phyloP scores from a whole-genome alignment of 2,329 filamentous ascomycete genomes.

The Alternaria sp. region DNA sequence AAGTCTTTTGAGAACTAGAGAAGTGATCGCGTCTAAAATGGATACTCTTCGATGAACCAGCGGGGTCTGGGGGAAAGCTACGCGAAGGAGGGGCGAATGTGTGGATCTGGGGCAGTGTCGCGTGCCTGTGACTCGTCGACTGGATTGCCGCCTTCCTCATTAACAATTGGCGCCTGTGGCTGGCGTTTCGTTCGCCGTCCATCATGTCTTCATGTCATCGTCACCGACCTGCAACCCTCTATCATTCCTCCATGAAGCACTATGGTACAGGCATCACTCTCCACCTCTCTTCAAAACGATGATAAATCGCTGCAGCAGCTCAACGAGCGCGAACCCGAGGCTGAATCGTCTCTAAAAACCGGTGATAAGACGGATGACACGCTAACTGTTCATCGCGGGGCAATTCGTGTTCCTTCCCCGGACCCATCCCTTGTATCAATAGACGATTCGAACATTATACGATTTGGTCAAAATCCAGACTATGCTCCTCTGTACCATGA shows the following conservation, averaged over 20 bases:
- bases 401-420: slow-evolving; percentile 46
- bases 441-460: slow-evolving; percentile 44
- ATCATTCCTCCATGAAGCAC: slow-evolving; percentile 26
- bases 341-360: slow-evolving; percentile 35
- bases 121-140: slow-evolving; percentile 35
- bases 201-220: slow-evolving; percentile 21
- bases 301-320: slow-evolving; percentile 27
- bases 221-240: slow-evolving; percentile 15
- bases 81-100: slow-evolving; percentile 10
- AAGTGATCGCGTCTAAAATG: background rate
- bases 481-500: slow-evolving; percentile 23
- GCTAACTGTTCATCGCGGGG: slow-evolving; percentile 37
- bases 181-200: slow-evolving; percentile 20
- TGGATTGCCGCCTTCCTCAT: slow-evolving; percentile 33
- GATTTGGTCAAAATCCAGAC: slow-evolving; percentile 35
- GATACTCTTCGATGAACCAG: background rate
- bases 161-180: slow-evolving; percentile 32
- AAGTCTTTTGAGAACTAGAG: background rate
- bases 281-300: slow-evolving; percentile 30
- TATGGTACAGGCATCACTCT: slow-evolving; percentile 35
- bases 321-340: slow-evolving; percentile 9
- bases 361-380: slow-evolving; percentile 40
- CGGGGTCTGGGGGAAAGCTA: slow-evolving; percentile 2
- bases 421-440: slow-evolving; percentile 46
- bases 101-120: slow-evolving; percentile 22